Evolutionary conservation across 257 asterid species (phyloP).

Genomic region (Nicotiana obtusifolia): DNA sequence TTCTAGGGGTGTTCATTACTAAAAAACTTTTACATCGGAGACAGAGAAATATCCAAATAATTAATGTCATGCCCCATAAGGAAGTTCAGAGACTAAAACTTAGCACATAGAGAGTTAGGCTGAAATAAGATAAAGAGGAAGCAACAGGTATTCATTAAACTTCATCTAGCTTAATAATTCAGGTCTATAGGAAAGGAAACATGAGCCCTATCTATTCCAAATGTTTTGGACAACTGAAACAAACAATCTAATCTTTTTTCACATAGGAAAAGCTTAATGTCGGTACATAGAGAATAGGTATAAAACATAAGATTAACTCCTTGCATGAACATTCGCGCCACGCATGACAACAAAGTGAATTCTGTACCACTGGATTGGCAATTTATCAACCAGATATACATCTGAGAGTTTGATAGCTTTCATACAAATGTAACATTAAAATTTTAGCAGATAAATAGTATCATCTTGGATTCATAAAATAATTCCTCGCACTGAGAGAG

Average conservation of each 20-base stretch:
- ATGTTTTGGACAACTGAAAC: not conserved
- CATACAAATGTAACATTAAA: not conserved
- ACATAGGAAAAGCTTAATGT: not conserved
- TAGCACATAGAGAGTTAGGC: not conserved
- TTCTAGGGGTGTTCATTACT: not conserved
- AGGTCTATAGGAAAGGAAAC: not conserved
- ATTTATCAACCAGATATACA: not conserved
- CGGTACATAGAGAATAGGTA: not conserved
- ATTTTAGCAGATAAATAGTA: not conserved
- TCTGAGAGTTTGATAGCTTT: not conserved
- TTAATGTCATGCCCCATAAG: not conserved
- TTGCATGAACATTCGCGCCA: not conserved
- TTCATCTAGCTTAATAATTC: not conserved
- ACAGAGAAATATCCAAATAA: not conserved
- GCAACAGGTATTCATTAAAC: not conserved
- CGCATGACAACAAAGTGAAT: not conserved
- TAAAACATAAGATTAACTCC: not conserved
- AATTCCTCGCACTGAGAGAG: not conserved
- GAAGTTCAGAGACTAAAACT: not conserved
- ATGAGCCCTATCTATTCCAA: not conserved
- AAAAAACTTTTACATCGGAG: not conserved
- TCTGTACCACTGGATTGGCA: not conserved
- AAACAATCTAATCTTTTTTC: not conserved
- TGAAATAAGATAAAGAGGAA: not conserved
- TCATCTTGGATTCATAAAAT: not conserved